A percentile compares a stretch with the other conserved stretches of the same genome.
Conservation (phyloP, 805 yeast genomes). For the Candida parachauliodes region DNA sequence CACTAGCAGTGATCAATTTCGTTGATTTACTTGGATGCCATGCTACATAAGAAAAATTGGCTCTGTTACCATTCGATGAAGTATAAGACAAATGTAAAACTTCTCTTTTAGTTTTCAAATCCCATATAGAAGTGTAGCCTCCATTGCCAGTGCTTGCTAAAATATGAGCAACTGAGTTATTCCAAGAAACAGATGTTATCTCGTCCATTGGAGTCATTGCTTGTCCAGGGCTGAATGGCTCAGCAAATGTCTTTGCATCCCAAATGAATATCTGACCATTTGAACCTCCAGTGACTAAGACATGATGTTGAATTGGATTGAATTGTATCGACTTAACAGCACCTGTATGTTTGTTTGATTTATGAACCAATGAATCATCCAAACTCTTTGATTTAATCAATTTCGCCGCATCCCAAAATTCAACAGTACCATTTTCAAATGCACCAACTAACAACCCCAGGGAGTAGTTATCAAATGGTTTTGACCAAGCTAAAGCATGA, state of each 20-base stretch:
- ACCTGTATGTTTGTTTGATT: conserved; percentile 57
- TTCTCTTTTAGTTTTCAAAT: conserved; percentile 80
- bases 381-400: conserved; percentile 40
- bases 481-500: conserved; percentile 83
- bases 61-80: conserved; percentile 45
- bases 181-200: conserved; percentile 84
- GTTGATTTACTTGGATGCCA: conserved; percentile 96
- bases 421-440: conserved; percentile 75
- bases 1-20: conserved; percentile 82
- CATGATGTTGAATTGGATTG: conserved; percentile 67
- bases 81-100: conserved; percentile 79
- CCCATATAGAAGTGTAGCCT: conserved; percentile 92
- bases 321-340: conserved; percentile 72
- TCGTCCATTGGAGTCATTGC: conserved; percentile 80
- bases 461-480: conserved; percentile 45
- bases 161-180: conserved; percentile 75
- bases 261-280: conserved; percentile 86
- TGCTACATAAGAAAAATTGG: conserved; percentile 74
- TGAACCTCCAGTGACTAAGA: conserved; percentile 84
- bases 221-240: conserved; percentile 65
- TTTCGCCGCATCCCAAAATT: conserved; percentile 71
- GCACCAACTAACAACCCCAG: conserved; percentile 78
- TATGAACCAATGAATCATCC: conserved; percentile 44
- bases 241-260: conserved; percentile 71
- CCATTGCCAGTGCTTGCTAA: conserved; percentile 86